A percentile compares a stretch with the other conserved stretches of the same genome.
Conservation (phyloP, 139 green algal species). For the Zygnema cylindricum region DNA sequence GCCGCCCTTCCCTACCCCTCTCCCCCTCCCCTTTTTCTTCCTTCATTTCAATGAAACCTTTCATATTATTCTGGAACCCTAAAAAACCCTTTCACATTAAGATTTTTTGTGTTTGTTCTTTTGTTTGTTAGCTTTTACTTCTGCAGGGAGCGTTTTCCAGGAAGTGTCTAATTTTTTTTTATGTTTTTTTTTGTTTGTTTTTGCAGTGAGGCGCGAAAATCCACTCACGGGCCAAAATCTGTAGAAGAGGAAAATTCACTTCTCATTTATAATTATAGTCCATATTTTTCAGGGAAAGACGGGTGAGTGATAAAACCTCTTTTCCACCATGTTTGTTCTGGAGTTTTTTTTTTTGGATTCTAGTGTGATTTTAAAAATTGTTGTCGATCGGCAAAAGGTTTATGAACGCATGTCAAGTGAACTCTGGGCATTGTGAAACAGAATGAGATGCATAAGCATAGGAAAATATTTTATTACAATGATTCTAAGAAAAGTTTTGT, state of each 20-base stretch:
- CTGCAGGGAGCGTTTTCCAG: neutral
- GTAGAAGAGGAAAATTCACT: neutral
- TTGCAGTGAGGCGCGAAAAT: conserved; percentile 14
- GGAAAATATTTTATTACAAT: neutral
- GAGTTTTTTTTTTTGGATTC: too few relatives aligned
- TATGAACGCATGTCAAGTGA: neutral
- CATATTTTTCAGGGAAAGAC: conserved; percentile 1
- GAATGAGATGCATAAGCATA: neutral
- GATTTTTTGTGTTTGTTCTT: too few relatives aligned
- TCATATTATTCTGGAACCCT: neutral
- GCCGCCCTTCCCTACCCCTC: neutral
- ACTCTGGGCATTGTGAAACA: neutral
- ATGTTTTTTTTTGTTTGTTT: neutral
- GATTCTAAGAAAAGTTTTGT: neutral
- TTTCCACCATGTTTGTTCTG: neutral
- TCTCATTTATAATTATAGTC: conserved; percentile 24
- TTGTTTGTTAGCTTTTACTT: too few relatives aligned
- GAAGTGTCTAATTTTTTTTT: neutral
- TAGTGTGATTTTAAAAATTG: neutral
- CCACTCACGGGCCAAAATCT: neutral
- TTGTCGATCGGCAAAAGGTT: neutral
- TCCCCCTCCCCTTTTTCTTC: too few relatives aligned
- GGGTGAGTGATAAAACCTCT: neutral
- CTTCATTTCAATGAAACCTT: too few relatives aligned
- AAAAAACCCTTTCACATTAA: neutral